Base-by-base conservation (phyloP, 2,329 filamentous ascomycete genomes). In the Alternaria solani region DNA sequence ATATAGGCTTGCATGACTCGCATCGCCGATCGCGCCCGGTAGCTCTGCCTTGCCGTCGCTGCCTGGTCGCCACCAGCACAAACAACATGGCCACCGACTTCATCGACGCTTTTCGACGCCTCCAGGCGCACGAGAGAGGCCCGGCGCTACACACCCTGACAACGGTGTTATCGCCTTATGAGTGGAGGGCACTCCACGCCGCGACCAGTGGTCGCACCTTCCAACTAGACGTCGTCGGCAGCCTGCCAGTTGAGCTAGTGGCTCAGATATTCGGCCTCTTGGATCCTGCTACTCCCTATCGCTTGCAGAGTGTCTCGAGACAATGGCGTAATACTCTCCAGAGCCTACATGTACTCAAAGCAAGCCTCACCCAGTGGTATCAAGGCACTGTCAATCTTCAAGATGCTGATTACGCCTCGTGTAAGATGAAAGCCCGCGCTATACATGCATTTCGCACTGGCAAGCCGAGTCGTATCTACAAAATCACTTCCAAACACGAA, bases 201-300 rank as follows among this genome's bases (percentile, higher is more conserved):
- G 39, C 62, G 8, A 67, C 68, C 53, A 55, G 57, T 41, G 47
- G 57, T 26, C 72, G 61, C 41, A 51, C 66, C 38, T 78, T 78
- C 60, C 63, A 68, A 11, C 61, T 56, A 47, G 79, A 81, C 60
- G 72, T 79, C 34, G 54, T 81, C 32, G 70, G 66, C n/a, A 59
- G 38, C 1, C 61, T 81, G 36, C 80, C 80, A 5, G 16, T 76
- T 14, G 80, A 82, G 67, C 65, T 82, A 7, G 67, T 78, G 6
- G 67, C 73, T 20, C 61, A 72, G 5, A 55, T 81, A 16, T 79
- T 81, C 59, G 57, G 60, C 32, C 64, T 77, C 67, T 49, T 81
- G 57, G 75, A 75, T 42, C 49, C 67, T 43, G 36, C 73, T 46
- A 64, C 71, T 5, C 58, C 70, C 2, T 78, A 73, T 56, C 72